Evolutionary conservation across 805 yeast genomes (phyloP), one percentile per base, ranked within the genome.

Genomic region (Metschnikowia corniflorae): DNA sequence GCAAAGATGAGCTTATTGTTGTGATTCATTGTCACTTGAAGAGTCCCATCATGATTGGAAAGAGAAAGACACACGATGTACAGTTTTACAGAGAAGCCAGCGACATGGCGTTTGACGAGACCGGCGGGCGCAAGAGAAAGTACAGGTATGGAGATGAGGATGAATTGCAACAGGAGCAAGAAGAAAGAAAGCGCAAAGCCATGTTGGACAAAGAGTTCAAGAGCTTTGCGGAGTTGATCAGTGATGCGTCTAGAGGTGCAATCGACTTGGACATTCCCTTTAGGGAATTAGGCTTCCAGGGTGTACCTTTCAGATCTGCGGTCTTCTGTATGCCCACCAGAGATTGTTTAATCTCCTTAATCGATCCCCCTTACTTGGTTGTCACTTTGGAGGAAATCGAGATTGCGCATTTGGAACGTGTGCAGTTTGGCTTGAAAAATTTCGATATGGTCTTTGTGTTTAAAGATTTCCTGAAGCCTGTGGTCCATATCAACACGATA

Each of bases 91-190:
- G 97, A 46, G 98, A 93, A 61, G 97, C 97, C 9, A 80, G 95
- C 20, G 98, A 93, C 57, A 84, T 88, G 73, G 80, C 95, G 3
- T 88, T 88, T 53, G 98, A 93, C 63, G 98, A 93, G 64, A 93
- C 98, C 14, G 96, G 97, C 47, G 89, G 87, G 43, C 82, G 96
- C 44, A 82, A 86, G 66, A 80, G 97, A 61, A 77, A 75, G 47
- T 82, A 82, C 61, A 67, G 93, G 55, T 93, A 93, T 58, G 98
- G 98, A 31, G 98, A 93, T 60, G 98, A 93, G 61, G 98, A 93
- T 61, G 98, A 93, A 65, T 71, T 93, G 47, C 97, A 93, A 63
- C 97, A 91, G 63, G 98, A 93, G 67, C 97, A 91, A 65, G 97
- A 93, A 61, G 98, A 93, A 66, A 81, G 97, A 68, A 76, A 91